Conservation (phyloP, 2,329 filamentous ascomycete genomes). For the Diaporthe nobilis region DNA sequence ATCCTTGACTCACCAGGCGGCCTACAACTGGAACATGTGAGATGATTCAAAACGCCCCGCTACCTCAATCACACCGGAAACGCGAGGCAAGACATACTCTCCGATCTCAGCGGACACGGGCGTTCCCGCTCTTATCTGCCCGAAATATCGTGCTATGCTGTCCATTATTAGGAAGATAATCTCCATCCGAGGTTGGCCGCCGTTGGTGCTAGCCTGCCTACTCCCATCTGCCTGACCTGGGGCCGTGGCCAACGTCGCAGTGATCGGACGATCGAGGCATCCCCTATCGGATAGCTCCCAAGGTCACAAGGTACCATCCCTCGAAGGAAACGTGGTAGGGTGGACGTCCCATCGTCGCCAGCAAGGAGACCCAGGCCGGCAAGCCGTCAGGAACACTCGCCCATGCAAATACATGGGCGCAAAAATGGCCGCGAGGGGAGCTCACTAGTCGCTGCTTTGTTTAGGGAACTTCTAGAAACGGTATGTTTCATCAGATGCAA, state of each 20-base stretch:
- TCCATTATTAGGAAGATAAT: neutral
- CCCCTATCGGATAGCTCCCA: slow-evolving; percentile 13
- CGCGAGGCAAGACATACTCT: slow-evolving; percentile 1
- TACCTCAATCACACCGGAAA: slow-evolving; percentile 13
- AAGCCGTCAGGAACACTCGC: neutral
- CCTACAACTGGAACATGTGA: slow-evolving; percentile 7
- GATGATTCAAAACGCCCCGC: slow-evolving; percentile 21
- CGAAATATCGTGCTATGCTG: slow-evolving; percentile 13
- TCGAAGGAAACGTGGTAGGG: slow-evolving; percentile 14
- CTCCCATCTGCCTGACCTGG: slow-evolving; percentile 8
- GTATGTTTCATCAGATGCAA: slow-evolving; percentile 16
- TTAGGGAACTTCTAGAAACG: slow-evolving; percentile 6
- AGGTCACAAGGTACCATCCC: slow-evolving; percentile 27
- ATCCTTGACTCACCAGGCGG: neutral
- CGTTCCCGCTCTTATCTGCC: slow-evolving; percentile 13
- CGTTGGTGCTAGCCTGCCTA: slow-evolving; percentile 31
- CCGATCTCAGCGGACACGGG: slow-evolving; percentile 17
- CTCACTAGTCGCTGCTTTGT: neutral
- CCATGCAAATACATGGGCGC: slow-evolving; percentile 5
- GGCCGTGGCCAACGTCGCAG: slow-evolving; percentile 18
- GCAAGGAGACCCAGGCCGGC: slow-evolving; percentile 14
- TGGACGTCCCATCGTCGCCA: neutral
- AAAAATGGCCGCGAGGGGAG: neutral
- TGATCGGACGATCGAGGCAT: slow-evolving; percentile 28
- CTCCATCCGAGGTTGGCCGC: slow-evolving; percentile 29